Evolutionary conservation across 495 filamentous ascomycete genomes (phyloP), one percentile per base, ranked within the genome.

Genomic region (Podospora australis): DNA sequence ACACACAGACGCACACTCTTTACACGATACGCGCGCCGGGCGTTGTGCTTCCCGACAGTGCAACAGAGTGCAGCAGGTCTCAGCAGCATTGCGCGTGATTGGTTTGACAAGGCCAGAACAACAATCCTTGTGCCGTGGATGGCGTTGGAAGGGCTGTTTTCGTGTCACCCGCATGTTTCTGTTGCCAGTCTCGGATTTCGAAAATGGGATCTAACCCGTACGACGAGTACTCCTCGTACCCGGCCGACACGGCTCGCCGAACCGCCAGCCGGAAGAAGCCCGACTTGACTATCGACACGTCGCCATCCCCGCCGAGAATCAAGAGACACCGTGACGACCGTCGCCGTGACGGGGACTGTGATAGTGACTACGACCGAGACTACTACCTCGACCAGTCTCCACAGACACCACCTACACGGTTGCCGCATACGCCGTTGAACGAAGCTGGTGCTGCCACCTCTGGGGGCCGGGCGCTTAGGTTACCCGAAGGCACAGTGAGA

Each of bases 211-310:
- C n/a, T n/a, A n/a, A n/a, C n/a, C n/a, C n/a, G n/a, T 36, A 36
- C n/a, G n/a, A 17, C 10, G 32, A 36, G 14, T 36, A 36, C n/a
- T 6, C 50, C 43, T 32, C 53, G 49, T 51, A 58, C 50, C 46
- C 53, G 44, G 43, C 48, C n/a, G 48, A 47, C 41, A 44, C 55
- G 49, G 52, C 50, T 23, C 50, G 50, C 50, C 57, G 54, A 41
- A 40, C 2, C 25, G 40, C 44, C 43, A 26, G 39, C 25, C 44
- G 60, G 24, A 54, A 48, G 30, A 59, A 56, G 28, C 60, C 57
- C 48, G 58, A 64, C 32, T 42, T 59, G 13, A 61, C 52, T 47
- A 54, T 63, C 53, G 59, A 60, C 49, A 64, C 58, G 2, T 56
- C 59, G 42, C 20, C 59, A 16, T 30, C 55, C 16, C 20, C 54